Conservation (phyloP, 495 filamentous ascomycete genomes). For the Bacidia gigantensis region DNA sequence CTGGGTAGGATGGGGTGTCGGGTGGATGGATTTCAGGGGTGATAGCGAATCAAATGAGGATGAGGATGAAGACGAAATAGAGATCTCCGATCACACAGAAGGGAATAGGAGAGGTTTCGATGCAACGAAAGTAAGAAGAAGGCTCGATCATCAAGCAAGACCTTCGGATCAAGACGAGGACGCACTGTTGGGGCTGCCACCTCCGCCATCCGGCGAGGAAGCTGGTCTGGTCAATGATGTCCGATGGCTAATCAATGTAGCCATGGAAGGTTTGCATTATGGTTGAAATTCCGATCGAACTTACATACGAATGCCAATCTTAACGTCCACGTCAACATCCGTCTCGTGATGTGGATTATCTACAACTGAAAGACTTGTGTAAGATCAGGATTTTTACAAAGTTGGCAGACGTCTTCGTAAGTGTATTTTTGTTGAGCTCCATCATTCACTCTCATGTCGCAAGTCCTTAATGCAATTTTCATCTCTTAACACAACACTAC, state of each 20-base stretch:
- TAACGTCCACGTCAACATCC: too few species aligned
- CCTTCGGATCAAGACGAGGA: neutral
- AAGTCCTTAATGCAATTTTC: too few species aligned
- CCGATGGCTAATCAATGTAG: slow-evolving; percentile 10
- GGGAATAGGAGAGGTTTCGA: neutral
- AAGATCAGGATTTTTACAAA: too few species aligned
- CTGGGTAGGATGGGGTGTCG: slow-evolving; percentile 17
- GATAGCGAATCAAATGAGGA: neutral
- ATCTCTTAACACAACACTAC: too few species aligned
- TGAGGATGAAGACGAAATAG: neutral
- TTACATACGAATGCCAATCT: too few species aligned
- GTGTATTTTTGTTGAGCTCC: too few species aligned
- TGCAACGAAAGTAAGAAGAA: slow-evolving; percentile 6
- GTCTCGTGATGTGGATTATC: too few species aligned
- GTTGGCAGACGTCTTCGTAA: too few species aligned
- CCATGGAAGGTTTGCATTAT: neutral
- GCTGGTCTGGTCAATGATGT: slow-evolving; percentile 11
- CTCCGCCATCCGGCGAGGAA: slow-evolving; percentile 5
- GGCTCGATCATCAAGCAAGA: neutral
- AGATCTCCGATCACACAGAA: neutral
- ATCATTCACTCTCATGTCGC: too few species aligned
- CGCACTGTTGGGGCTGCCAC: neutral
- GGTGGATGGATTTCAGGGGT: slow-evolving; percentile 15
- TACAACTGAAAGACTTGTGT: too few species aligned
- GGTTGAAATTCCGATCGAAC: too few species aligned